Evolutionary conservation across 768 basidiomycete species (phyloP), one percentile per base, ranked within the genome.

Genomic region (Rhizopogon vulgaris): DNA sequence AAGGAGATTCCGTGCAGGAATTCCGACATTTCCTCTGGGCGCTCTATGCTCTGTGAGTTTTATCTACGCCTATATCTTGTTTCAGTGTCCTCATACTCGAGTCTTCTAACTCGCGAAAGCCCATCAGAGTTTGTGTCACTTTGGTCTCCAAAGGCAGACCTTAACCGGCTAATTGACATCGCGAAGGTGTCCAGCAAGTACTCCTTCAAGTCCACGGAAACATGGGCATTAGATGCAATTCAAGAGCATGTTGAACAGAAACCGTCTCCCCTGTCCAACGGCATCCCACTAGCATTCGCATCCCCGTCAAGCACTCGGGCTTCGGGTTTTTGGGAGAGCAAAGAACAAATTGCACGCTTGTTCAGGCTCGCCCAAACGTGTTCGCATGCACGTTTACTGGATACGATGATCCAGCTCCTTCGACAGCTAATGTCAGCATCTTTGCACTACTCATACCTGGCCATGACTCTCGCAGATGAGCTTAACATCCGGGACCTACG

Each of bases 21-120:
- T 90, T 90, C 61, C 76, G 78, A 45, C 77, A 84, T 62, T 85
- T 90, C 58, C 74, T 90, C 30, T 87, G 83, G 83, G 80, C 81
- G 1, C 66, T 89, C n/a, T 89, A 90, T 59, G 84, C 86, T 6
- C 60, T 85, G 87, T 87, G 59, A 68, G 85, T 64, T 37, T 52
- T 49, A 50, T 9, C 17, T 17, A 6, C 18, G 9, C 48, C 38
- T 34, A 4, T 12, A 17, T 17, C n/a, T 7, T 3, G 10, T 0
- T 30, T 11, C n/a, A 38, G 15, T 14, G 6, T 22, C 22, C 4
- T 27, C 14, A 18, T n/a, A 3, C 49, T 58, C 15, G 52, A 52
- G 24, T 28, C 43, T 22, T 34, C 39, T 48, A 30, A 38, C 56
- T 11, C 25, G 36, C 37, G 25, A 28, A 57, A 88, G 86, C 54